Evolutionary conservation across 139 green algal genomes (phyloP), one percentile per base, ranked within the genome.

Genomic region (Auxenochlorella pyrenoidosa): DNA sequence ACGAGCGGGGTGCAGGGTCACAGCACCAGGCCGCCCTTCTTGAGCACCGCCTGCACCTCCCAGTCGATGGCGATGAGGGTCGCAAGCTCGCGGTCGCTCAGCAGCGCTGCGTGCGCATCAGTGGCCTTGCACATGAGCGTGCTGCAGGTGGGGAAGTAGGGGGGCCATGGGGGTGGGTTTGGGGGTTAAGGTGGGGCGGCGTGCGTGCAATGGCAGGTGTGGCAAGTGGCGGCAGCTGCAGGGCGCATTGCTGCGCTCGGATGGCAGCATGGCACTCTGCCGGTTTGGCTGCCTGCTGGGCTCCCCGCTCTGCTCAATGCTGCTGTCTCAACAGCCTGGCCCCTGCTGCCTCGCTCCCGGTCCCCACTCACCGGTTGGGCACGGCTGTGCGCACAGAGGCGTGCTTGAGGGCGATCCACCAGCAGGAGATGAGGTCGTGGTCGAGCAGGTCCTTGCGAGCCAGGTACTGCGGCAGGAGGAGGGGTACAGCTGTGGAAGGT

Each of bases 371-470:
- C 85, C 85, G 77, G 80, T 92, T 92, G n/a, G 89, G 89, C 21
- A 92, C 89, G 0, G 86, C 84, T 13, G 89, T 92, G 36, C 89
- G 79, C 22, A 92, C 34, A 38, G 79, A 88, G 58, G 79, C 88
- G 70, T 90, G 79, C 84, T 92, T 92, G 73, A 92, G 70, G 0
- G 85, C 89, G n/a, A 89, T 82, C 89, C 89, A 92, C 51, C 70
- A 92, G 82, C 88, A 92, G 72, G 89, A 84, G 26, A 86, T 63
- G 3, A 92, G 73, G 60, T 92, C 89, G 81, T 92, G 89, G 32
- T 86, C 41, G 34, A 92, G 58, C 21, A 82, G 54, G 36, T 79
- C 47, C 59, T 87, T 36, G 44, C 88, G 83, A 28, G 66, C 44
- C 21, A 89, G 75, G 28, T 90, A 71, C 38, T 75, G 47, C 41